These are phyloP conservation scores for Suhomyces terraborum DNA, from an alignment of 1,139 yeast species.

Conservation along the genomic window DNA sequence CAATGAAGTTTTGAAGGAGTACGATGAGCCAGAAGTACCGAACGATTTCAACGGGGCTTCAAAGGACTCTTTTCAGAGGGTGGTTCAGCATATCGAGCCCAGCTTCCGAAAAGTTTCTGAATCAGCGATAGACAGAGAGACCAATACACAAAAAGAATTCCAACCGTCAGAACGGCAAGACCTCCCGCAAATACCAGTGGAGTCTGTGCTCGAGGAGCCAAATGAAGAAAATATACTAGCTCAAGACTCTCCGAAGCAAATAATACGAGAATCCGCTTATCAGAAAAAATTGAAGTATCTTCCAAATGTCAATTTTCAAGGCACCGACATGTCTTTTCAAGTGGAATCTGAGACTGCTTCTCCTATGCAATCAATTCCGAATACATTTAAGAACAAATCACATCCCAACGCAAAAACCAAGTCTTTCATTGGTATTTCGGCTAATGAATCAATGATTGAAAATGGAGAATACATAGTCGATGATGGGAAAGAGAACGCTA, in stretches of 20 bases:
- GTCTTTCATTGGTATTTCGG: slow-evolving; percentile 25
- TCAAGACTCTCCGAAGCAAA: slow-evolving; percentile 15
- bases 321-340: slow-evolving; percentile 14
- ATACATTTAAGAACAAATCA: slow-evolving; percentile 48
- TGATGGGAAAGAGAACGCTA: slow-evolving; percentile 8
- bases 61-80: no score
- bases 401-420: slow-evolving; percentile 51
- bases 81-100: no score
- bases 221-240: slow-evolving; percentile 9
- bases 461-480: neutral
- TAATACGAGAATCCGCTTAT: slow-evolving; percentile 21
- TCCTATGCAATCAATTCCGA: slow-evolving; percentile 41
- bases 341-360: slow-evolving; percentile 15
- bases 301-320: slow-evolving; percentile 37
- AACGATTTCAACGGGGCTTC: no score
- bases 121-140: no score
- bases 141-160: no score
- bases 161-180: no score
- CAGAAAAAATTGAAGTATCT: slow-evolving; percentile 39
- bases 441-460: slow-evolving; percentile 7
- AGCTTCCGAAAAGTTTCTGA: no score
- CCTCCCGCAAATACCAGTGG: no score
- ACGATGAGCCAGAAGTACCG: no score
- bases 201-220: neutral
- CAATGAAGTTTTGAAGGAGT: no score